Evolutionary conservation across 2,329 filamentous ascomycete genomes (phyloP).

Genomic region (Ophiostoma ulmi): DNA sequence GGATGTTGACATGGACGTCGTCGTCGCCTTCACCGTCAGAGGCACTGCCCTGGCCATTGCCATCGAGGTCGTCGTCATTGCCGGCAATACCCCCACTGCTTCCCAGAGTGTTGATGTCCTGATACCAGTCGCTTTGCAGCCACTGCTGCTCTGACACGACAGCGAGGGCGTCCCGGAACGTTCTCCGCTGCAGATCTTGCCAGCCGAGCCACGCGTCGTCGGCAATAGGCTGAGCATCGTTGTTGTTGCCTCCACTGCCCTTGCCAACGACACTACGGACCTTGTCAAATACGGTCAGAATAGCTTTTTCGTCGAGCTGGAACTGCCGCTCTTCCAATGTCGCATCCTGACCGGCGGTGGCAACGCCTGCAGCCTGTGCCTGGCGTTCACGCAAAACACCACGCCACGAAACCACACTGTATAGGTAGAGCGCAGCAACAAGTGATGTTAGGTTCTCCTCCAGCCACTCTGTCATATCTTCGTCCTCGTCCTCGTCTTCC

Average conservation of each 20-base stretch:
- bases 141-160: slow-evolving; percentile 52
- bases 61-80: slow-evolving; percentile 34
- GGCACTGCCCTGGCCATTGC: slow-evolving; percentile 34
- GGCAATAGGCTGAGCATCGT: slow-evolving; percentile 25
- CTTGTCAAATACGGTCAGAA: slow-evolving; percentile 40
- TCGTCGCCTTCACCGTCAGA: slow-evolving; percentile 37
- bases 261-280: slow-evolving; percentile 27
- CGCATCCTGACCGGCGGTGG: not conserved
- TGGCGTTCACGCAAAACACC: slow-evolving; percentile 5
- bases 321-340: slow-evolving; percentile 40
- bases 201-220: slow-evolving; percentile 51
- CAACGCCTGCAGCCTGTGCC: not conserved
- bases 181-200: slow-evolving; percentile 44
- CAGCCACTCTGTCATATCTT: slow-evolving; percentile 44
- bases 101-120: slow-evolving; percentile 49
- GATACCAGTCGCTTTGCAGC: slow-evolving; percentile 61
- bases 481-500: slow-evolving; percentile 31
- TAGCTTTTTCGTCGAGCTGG: slow-evolving; percentile 43
- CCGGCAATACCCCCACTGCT: slow-evolving; percentile 29
- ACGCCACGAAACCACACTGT: slow-evolving; percentile 44
- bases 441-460: slow-evolving; percentile 48
- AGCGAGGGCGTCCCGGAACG: slow-evolving; percentile 59
- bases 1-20: slow-evolving; percentile 29
- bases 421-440: slow-evolving; percentile 56
- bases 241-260: not conserved